Evolutionary conservation across 83 land plant species (phyloP).

Genomic region (Larix sibirica): DNA sequence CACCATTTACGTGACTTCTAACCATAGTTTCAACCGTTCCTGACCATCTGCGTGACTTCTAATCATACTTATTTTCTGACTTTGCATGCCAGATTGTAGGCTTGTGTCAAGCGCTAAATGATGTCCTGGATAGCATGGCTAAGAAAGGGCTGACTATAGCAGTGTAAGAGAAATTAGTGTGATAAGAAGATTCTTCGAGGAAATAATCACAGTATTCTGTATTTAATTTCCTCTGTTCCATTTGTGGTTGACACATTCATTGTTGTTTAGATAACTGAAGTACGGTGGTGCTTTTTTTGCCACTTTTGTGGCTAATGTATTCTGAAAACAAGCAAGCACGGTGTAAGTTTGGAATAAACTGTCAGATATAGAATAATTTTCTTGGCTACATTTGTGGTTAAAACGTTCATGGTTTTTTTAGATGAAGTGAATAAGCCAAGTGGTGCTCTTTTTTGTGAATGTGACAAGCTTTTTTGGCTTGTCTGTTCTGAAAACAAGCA

Average conservation of each 20-base stretch:
- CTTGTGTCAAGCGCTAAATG: slow-evolving; percentile 97
- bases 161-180: slow-evolving; percentile 39
- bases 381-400: too few species aligned
- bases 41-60: not conserved
- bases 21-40: not conserved
- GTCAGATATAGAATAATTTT: not conserved
- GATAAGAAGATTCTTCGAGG: not conserved
- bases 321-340: not conserved
- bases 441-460: not conserved
- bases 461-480: not conserved
- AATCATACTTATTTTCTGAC: not conserved
- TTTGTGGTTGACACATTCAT: not conserved
- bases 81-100: slow-evolving; percentile 83
- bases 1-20: not conserved
- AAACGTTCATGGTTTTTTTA: too few species aligned
- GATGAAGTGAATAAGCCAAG: too few species aligned
- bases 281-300: not conserved
- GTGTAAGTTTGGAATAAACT: not conserved
- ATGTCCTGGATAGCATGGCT: slow-evolving; percentile 93
- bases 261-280: not conserved
- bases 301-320: not conserved
- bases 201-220: not conserved
- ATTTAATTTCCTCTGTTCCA: slow-evolving; percentile 1
- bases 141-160: slow-evolving; percentile 88
- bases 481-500: not conserved